phyloP scores from a whole-genome alignment of 192 early-diverging fungal species.

The Coemansia sp. region DNA sequence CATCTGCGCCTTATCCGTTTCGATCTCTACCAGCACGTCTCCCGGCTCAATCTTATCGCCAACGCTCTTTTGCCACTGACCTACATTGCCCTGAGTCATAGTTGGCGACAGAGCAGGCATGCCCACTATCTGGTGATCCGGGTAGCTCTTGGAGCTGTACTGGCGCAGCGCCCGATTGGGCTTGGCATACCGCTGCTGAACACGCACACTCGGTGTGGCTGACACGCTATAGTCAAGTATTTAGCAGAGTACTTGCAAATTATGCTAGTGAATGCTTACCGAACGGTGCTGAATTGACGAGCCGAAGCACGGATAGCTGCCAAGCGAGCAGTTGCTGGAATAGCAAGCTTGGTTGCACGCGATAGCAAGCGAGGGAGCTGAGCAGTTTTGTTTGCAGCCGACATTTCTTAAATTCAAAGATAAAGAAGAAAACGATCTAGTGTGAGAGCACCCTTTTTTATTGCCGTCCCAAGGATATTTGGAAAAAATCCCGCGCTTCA shows the following conservation, averaged over 20 bases:
- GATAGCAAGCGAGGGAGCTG: slow-evolving; percentile 43
- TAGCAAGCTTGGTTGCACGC: slow-evolving; percentile 42
- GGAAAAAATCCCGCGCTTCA: too few species aligned
- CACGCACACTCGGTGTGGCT: too few species aligned
- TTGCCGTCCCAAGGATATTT: too few species aligned
- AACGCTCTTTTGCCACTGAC: slow-evolving; percentile 88
- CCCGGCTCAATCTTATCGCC: slow-evolving; percentile 87
- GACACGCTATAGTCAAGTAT: neutral
- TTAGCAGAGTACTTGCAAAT: too few species aligned
- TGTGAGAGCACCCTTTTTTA: too few species aligned
- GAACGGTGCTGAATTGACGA: slow-evolving; percentile 42
- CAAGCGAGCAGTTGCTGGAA: slow-evolving; percentile 36
- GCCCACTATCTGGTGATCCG: slow-evolving; percentile 71
- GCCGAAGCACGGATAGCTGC: slow-evolving; percentile 25
- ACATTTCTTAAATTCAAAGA: slow-evolving; percentile 22
- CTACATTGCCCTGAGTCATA: slow-evolving; percentile 96
- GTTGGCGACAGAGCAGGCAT: slow-evolving; percentile 97
- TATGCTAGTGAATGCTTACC: slow-evolving; percentile 35
- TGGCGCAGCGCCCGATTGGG: too few species aligned
- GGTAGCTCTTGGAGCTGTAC: slow-evolving; percentile 60
- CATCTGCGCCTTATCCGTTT: slow-evolving; percentile 99
- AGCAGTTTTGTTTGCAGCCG: slow-evolving; percentile 29
- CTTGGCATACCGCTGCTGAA: too few species aligned
- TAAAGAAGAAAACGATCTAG: neutral
- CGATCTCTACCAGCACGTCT: slow-evolving; percentile 92